Base-by-base conservation (phyloP, 1,284 basidiomycete genomes). In the Hymenochaete sp. region DNA sequence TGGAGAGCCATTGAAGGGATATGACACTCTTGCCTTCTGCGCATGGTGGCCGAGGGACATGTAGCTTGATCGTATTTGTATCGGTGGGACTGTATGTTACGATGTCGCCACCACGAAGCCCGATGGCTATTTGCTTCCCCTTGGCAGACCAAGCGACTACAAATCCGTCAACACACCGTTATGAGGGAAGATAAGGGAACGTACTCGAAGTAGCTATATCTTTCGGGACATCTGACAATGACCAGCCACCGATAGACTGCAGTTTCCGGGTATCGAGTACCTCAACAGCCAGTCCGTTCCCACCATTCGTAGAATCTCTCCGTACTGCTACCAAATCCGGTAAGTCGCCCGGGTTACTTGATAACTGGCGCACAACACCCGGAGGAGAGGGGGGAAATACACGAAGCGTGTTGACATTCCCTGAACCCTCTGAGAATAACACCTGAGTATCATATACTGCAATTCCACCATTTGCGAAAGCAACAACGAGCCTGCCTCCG, bases 61-160 rank as follows among this genome's bases (percentile, higher is more conserved):
- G 71, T 41, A 72, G 77, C 56, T 85, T 79, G 7, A 68, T 66
- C 4, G 68, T 59, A 2, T 68, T 62, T 10, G 73, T 73, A 47
- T 79, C 77, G 4, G 70, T 68, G 14, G 82, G 73, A 29, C 72
- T 71, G 58, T 79, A 85, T 2, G 86, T 80, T 32, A 82, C 59
- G 25, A 92, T 77, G 47, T 83, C 77, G 3, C 89, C 88, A 14
- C 68, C 72, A 48, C 72, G 72, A 11, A 88, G 63, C 24, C 84
- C 89, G 32, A 90, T 72, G 0, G 84, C 87, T 26, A 92, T 63
- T 52, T 90, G 87, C 59, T 90, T 92, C 37, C 88, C 89, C 58
- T 87, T 89, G 2, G 86, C 80, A 2, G 89, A 91, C 88, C 89
- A 92, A 16, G 79, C 76, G 4, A 82, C 82, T 82, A 52, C 18